These are phyloP conservation scores for Chionographis japonica DNA, from an alignment of 106 monocot species.

Conservation along the genomic window DNA sequence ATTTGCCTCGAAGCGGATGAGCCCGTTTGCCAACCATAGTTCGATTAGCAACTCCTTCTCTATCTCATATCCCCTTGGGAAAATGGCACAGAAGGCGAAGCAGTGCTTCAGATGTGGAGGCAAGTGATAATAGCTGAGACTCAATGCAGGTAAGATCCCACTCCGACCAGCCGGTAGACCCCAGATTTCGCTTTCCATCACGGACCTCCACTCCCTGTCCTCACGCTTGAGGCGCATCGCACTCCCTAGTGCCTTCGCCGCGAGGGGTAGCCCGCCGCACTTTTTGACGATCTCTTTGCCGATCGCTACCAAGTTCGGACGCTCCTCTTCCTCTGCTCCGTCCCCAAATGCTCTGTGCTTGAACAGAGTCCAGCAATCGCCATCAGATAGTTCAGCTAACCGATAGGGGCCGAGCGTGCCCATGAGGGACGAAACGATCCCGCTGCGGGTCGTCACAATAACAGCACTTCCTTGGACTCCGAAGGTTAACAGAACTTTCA, in stretches of 20 bases:
- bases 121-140: conserved; percentile 7
- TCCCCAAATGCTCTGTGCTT: conserved; percentile 6
- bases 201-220: not conserved
- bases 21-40: conserved; percentile 16
- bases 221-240: conserved; percentile 1
- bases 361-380: not conserved
- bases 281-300: conserved; percentile 1
- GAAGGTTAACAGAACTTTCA: not conserved
- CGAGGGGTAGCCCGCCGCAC: conserved; percentile 10
- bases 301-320: conserved; percentile 1
- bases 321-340: not conserved
- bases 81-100: conserved; percentile 13
- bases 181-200: conserved; percentile 3
- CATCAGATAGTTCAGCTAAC: not conserved
- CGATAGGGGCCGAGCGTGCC: not conserved
- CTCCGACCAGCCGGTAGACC: not conserved
- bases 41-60: conserved; percentile 5
- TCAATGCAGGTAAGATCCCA: conserved; percentile 3
- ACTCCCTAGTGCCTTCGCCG: conserved; percentile 5
- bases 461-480: not conserved
- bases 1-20: not conserved
- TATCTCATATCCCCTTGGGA: conserved; percentile 9
- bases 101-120: conserved; percentile 6
- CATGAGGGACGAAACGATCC: not conserved
- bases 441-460: not conserved